Conservation (phyloP, 352 stramenopile genomes). For the Paralagenidium karlingii region DNA sequence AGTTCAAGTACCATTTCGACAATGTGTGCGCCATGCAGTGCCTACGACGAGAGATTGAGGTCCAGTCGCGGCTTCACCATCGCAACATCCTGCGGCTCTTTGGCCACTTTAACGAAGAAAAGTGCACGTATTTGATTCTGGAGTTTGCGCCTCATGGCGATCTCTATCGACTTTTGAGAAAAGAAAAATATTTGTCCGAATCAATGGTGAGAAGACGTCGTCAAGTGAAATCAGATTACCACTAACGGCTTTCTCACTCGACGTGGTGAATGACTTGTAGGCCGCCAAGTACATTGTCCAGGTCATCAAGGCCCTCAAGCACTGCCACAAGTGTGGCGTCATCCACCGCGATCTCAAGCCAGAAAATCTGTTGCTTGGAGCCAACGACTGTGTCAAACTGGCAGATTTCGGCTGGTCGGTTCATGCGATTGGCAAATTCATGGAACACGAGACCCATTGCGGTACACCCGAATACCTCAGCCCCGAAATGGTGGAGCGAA, state of each 20-base stretch:
- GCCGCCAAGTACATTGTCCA: slow-evolving; percentile 65
- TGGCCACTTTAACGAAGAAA: slow-evolving; percentile 81
- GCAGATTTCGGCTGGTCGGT: slow-evolving; percentile 83
- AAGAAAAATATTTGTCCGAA: slow-evolving; percentile 34
- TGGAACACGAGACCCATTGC: slow-evolving; percentile 59
- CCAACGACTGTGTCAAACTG: slow-evolving; percentile 70
- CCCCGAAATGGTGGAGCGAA: slow-evolving; percentile 60
- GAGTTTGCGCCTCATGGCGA: slow-evolving; percentile 75
- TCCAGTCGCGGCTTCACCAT: slow-evolving; percentile 66
- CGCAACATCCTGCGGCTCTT: slow-evolving; percentile 60
- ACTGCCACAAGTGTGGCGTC: slow-evolving; percentile 63
- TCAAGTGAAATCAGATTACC: not conserved
- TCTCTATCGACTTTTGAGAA: slow-evolving; percentile 66
- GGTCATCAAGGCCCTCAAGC: slow-evolving; percentile 59
- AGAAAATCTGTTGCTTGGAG: slow-evolving; percentile 71
- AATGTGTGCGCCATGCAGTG: slow-evolving; percentile 47
- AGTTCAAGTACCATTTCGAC: slow-evolving; percentile 35
- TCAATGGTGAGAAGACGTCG: not conserved
- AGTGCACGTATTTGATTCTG: slow-evolving; percentile 70
- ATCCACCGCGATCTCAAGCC: slow-evolving; percentile 86
- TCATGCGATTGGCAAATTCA: slow-evolving; percentile 45
- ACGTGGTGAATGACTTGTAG: slow-evolving; percentile 17
- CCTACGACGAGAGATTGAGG: slow-evolving; percentile 78
- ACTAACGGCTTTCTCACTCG: not conserved
- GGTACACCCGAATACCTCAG: slow-evolving; percentile 80